Evolutionary conservation across 164 flowering plant genomes (phyloP).

Genomic region (Piper longum): DNA sequence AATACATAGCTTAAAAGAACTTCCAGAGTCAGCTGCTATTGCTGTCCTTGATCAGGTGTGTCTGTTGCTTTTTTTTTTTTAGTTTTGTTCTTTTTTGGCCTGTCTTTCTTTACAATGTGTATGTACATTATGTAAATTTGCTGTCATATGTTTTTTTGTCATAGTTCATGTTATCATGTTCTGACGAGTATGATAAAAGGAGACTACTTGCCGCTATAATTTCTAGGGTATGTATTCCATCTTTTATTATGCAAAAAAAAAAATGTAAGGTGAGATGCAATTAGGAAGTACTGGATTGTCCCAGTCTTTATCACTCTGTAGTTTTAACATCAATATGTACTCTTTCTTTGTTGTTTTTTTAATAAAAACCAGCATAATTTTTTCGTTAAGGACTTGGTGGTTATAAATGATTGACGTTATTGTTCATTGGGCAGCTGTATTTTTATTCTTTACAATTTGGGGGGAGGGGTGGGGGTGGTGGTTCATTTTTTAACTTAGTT

Average conservation of each 20-base stretch:
- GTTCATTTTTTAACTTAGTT: too few relatives aligned
- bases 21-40: conserved; percentile 27
- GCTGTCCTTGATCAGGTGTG: conserved; percentile 33
- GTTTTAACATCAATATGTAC: too few relatives aligned
- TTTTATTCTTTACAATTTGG: too few relatives aligned
- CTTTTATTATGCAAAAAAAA: too few relatives aligned
- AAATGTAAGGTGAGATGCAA: background rate
- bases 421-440: too few relatives aligned
- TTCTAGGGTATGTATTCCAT: conserved; percentile 14
- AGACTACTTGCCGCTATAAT: conserved; percentile 22
- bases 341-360: too few relatives aligned
- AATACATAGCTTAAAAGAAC: conserved; percentile 20
- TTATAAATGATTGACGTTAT: too few relatives aligned
- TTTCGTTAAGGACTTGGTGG: too few relatives aligned
- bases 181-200: conserved; percentile 19
- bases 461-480: too few relatives aligned
- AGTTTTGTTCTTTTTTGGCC: background rate
- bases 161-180: conserved; percentile 28
- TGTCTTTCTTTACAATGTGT: background rate
- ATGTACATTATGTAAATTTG: background rate
- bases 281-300: background rate
- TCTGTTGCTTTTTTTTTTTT: background rate
- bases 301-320: background rate
- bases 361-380: too few relatives aligned
- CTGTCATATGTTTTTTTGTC: background rate